These are phyloP conservation scores for Prunus mongolica DNA, from an alignment of 306 rosid genomes.

Conservation along the genomic window DNA sequence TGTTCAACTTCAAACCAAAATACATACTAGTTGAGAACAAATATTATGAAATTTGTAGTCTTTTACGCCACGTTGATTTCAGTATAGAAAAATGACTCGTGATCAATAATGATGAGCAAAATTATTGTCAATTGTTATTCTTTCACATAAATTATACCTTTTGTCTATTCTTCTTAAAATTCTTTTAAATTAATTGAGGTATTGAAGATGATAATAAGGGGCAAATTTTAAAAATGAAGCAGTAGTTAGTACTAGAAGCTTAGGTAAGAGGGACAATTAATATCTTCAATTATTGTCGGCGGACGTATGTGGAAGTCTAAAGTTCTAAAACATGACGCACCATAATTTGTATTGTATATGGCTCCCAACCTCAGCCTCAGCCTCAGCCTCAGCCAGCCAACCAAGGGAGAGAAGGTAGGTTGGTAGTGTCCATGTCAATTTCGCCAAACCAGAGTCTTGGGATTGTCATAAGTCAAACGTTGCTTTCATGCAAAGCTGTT, in stretches of 20 bases:
- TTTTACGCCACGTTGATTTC: too few species aligned
- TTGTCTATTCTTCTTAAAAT: too few species aligned
- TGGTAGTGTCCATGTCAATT: not conserved
- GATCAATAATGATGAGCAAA: too few species aligned
- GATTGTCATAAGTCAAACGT: not conserved
- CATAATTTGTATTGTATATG: not conserved
- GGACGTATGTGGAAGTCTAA: not conserved
- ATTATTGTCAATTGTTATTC: too few species aligned
- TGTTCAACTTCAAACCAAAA: too few species aligned
- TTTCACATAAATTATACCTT: too few species aligned
- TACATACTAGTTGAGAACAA: too few species aligned
- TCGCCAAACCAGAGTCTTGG: not conserved
- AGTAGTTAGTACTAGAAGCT: not conserved
- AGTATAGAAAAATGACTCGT: too few species aligned
- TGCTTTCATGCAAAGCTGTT: slow-evolving; percentile 6
- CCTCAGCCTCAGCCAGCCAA: not conserved
- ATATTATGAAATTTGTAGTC: too few species aligned
- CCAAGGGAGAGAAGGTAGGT: not conserved
- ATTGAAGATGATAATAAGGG: too few species aligned
- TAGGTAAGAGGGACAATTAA: not conserved
- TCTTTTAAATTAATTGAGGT: too few species aligned
- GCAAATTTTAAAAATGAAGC: not conserved
- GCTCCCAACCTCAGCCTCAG: not conserved
- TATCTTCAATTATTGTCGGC: not conserved
- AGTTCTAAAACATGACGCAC: not conserved